Evolutionary conservation across 257 asterid species (phyloP).

Genomic region (Solanum chmielewskii): DNA sequence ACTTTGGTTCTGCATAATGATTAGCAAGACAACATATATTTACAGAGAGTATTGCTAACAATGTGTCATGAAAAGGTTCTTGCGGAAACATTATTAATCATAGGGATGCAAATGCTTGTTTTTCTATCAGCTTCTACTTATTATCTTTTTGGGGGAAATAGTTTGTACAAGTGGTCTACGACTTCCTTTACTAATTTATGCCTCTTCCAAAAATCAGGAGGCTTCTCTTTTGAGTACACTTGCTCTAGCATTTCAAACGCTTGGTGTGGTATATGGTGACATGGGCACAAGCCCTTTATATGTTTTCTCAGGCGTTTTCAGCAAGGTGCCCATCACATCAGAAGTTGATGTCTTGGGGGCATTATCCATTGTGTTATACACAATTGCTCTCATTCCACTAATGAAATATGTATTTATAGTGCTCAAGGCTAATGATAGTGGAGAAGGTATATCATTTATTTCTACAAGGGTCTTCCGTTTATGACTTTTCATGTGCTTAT

Average conservation of each 20-base stretch:
- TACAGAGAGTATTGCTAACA: neutral
- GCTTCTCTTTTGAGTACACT: conserved; percentile 57
- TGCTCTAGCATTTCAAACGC: conserved; percentile 86
- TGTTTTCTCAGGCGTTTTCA: conserved; percentile 78
- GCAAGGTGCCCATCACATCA: conserved; percentile 80
- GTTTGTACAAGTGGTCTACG: neutral
- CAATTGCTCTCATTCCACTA: conserved; percentile 81
- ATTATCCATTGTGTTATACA: conserved; percentile 76
- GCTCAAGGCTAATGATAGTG: conserved; percentile 88
- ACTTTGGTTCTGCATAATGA: neutral
- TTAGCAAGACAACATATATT: neutral
- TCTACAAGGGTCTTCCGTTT: neutral
- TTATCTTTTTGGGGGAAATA: neutral
- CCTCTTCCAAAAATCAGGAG: conserved; percentile 33
- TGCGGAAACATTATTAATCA: neutral
- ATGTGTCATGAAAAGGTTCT: neutral
- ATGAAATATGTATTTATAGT: conserved; percentile 81
- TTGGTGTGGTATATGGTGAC: conserved; percentile 96
- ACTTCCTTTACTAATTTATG: neutral
- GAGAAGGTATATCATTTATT: conserved; percentile 66
- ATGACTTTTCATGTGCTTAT: neutral
- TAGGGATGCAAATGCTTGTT: neutral
- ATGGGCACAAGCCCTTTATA: conserved; percentile 97
- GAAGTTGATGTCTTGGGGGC: conserved; percentile 86
- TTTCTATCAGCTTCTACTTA: neutral